Evolutionary conservation across 2,329 filamentous ascomycete genomes (phyloP).

Genomic region (Paramyrothecium sp.): DNA sequence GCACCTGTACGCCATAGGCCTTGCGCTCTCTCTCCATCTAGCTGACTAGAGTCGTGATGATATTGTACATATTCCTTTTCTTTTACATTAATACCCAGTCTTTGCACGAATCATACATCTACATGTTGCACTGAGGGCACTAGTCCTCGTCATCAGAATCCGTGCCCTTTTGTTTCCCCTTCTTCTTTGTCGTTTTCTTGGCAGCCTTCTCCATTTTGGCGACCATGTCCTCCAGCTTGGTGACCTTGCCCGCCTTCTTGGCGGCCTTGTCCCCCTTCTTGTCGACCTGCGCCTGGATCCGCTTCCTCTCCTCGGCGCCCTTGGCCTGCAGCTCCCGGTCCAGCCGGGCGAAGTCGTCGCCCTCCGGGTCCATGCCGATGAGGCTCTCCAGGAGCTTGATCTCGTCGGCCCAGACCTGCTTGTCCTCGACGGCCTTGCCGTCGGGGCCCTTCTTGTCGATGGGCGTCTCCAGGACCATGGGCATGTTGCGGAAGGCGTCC

Average conservation of each 20-base stretch:
- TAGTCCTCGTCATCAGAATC: background rate
- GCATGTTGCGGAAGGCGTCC: constrained; percentile 69
- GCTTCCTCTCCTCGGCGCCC: constrained; percentile 70
- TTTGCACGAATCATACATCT: constrained; percentile 2
- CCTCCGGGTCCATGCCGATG: constrained; percentile 77
- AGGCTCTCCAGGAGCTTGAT: constrained; percentile 92
- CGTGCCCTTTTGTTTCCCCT: background rate
- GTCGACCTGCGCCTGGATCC: constrained; percentile 76
- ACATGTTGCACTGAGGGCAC: background rate
- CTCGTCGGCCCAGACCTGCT: constrained; percentile 83
- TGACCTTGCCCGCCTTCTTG: constrained; percentile 21
- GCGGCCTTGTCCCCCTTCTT: constrained; percentile 65
- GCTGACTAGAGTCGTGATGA: too few relatives aligned
- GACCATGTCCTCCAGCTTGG: constrained; percentile 63
- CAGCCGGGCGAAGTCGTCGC: constrained; percentile 67
- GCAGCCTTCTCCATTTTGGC: constrained; percentile 28
- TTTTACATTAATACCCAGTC: background rate
- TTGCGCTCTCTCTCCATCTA: too few relatives aligned
- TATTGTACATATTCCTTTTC: too few relatives aligned
- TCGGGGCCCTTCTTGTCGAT: constrained; percentile 69
- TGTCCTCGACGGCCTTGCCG: constrained; percentile 73
- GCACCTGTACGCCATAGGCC: background rate
- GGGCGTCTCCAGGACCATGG: constrained; percentile 96
- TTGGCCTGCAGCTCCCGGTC: constrained; percentile 64
- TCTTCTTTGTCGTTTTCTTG: background rate